Evolutionary conservation across 1,284 basidiomycete species (phyloP).

Genomic region (Pterula multifida): DNA sequence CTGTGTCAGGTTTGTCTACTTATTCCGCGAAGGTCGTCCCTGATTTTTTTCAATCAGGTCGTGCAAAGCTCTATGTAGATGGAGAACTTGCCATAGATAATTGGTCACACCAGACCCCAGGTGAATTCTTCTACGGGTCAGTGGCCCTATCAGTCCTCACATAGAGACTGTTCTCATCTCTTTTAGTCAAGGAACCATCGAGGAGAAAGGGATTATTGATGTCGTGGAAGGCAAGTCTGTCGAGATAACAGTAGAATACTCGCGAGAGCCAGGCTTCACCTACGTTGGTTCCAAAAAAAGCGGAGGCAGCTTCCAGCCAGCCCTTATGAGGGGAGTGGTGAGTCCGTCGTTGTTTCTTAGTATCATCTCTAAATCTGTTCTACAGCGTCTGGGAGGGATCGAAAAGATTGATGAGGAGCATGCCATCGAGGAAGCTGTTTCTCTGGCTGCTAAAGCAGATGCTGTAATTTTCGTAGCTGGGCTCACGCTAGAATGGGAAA

Average conservation of each 20-base stretch:
- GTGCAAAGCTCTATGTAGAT: slow-evolving; percentile 54
- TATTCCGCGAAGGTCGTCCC: neutral
- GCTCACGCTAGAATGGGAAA: slow-evolving; percentile 58
- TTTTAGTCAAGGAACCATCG: slow-evolving; percentile 44
- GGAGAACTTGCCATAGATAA: slow-evolving; percentile 54
- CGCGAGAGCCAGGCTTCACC: slow-evolving; percentile 10
- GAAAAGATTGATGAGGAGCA: slow-evolving; percentile 48
- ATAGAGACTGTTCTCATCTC: neutral
- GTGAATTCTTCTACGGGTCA: slow-evolving; percentile 57
- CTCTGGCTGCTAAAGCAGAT: slow-evolving; percentile 46
- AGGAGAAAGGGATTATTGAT: slow-evolving; percentile 40
- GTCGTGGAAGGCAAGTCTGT: slow-evolving; percentile 32
- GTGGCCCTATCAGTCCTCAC: slow-evolving; percentile 11
- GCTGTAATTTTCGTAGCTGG: slow-evolving; percentile 51
- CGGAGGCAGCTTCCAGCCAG: slow-evolving; percentile 36
- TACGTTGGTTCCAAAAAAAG: neutral
- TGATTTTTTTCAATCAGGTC: slow-evolving; percentile 18
- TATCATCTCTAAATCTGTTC: neutral
- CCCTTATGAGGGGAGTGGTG: slow-evolving; percentile 56
- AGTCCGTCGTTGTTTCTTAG: slow-evolving; percentile 13
- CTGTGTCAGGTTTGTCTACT: slow-evolving; percentile 31
- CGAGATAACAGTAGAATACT: slow-evolving; percentile 48
- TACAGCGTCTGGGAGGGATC: slow-evolving; percentile 51
- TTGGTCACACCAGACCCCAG: slow-evolving; percentile 54
- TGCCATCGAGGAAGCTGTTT: slow-evolving; percentile 45